A percentile compares a stretch with the other conserved stretches of the same genome.
Evolutionary conservation across 345 rosid genomes (phyloP).

Genomic region (Acer negundo): DNA sequence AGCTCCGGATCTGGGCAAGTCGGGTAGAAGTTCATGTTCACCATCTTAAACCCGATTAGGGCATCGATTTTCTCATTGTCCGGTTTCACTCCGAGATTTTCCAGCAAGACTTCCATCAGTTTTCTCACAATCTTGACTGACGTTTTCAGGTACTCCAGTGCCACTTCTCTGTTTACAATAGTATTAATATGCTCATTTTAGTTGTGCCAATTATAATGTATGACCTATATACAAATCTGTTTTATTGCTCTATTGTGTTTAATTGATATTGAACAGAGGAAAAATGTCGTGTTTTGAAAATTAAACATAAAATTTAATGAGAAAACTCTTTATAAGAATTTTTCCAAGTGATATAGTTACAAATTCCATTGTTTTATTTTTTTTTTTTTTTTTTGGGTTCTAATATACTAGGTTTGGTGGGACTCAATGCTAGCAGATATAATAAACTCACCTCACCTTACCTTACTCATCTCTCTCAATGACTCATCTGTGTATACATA

Average conservation of each 20-base stretch:
- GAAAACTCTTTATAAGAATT: too few relatives aligned
- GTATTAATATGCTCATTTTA: not conserved
- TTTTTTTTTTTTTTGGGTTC: too few relatives aligned
- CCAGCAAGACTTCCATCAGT: slow-evolving; percentile 36
- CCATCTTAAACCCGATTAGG: slow-evolving; percentile 39
- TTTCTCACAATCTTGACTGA: slow-evolving; percentile 43
- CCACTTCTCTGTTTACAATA: slow-evolving; percentile 34
- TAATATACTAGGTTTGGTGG: too few relatives aligned
- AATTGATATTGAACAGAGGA: too few relatives aligned
- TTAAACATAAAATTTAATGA: too few relatives aligned
- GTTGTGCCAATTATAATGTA: not conserved
- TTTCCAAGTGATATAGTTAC: too few relatives aligned
- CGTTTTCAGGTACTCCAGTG: slow-evolving; percentile 41
- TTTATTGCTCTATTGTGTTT: not conserved
- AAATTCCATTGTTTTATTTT: too few relatives aligned
- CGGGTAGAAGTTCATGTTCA: slow-evolving; percentile 62
- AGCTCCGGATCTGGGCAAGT: slow-evolving; percentile 57
- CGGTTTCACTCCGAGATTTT: slow-evolving; percentile 38
- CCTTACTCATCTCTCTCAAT: too few relatives aligned
- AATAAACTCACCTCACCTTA: too few relatives aligned
- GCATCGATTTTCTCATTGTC: slow-evolving; percentile 40
- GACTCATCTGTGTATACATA: too few relatives aligned
- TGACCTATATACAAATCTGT: not conserved
- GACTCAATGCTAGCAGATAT: too few relatives aligned
- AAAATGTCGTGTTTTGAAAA: too few relatives aligned